Evolutionary conservation across 768 basidiomycete species (phyloP), one percentile per base, ranked within the genome.

Genomic region (Mycena rosella): DNA sequence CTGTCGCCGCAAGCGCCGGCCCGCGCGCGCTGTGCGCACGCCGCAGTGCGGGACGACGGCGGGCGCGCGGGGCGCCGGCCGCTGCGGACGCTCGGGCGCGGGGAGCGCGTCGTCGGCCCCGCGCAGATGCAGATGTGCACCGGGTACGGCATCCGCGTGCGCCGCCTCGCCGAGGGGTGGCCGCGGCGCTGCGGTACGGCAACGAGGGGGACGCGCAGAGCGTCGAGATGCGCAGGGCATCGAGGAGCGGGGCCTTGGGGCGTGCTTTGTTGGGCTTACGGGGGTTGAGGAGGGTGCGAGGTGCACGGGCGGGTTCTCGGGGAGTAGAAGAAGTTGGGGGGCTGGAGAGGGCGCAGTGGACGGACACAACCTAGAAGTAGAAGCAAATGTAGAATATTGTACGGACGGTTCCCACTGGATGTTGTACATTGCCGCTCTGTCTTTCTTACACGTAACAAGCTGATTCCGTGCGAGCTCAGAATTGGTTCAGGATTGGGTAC

Each of bases 71-170:
- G 78, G 2, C 75, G 81, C 18, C 74, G n/a, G n/a, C n/a, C n/a
- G n/a, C n/a, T n/a, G n/a, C n/a, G n/a, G n/a, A n/a, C n/a, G n/a
- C n/a, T n/a, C n/a, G n/a, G n/a, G n/a, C n/a, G n/a, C n/a, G n/a
- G n/a, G 7, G 82, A 83, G 56, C 74, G 82, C 9, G 72, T 83
- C 18, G 72, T 83, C 0, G 81, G 81, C 11, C 80, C 82, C 9
- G 73, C 75, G 38, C 67, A 66, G n/a, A n/a, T n/a, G n/a, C n/a
- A n/a, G 24, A 79, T 82, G 78, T 81, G 80, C 60, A 67, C 68
- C 42, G 76, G 75, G 59, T 75, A 74, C 45, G 76, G 68, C 14
- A 67, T 83, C 1, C 73, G 75, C 2, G 71, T 76, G 55, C 76
- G 73, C 22, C 71, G 79, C 56, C 72, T 82, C 9, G 71, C 77